A percentile compares a stretch with the other conserved stretches of the same genome.
Conservation (phyloP, 2,329 filamentous ascomycete genomes). For the Alternaria atra region DNA sequence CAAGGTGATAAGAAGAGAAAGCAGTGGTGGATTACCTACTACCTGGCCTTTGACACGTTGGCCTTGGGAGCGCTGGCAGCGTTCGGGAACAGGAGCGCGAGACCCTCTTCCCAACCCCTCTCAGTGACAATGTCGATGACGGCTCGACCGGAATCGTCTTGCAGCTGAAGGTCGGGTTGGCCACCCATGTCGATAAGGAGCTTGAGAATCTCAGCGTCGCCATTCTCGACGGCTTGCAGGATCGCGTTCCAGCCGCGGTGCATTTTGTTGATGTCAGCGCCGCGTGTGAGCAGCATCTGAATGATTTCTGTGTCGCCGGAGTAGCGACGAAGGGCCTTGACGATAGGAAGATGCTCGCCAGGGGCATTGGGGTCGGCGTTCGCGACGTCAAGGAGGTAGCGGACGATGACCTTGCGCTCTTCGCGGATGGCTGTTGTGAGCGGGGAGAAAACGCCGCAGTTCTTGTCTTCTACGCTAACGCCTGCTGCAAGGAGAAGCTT, state of each 20-base stretch:
- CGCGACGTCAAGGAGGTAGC: slow-evolving; percentile 68
- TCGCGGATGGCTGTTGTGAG: slow-evolving; percentile 74
- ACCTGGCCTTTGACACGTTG: slow-evolving; percentile 22
- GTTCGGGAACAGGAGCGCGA: slow-evolving; percentile 45
- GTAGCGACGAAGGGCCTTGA: slow-evolving; percentile 72
- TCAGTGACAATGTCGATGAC: slow-evolving; percentile 48
- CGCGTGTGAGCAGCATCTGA: slow-evolving; percentile 68
- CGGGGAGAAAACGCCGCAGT: slow-evolving; percentile 75
- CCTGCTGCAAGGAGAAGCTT: slow-evolving; percentile 71
- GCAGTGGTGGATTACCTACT: slow-evolving; percentile 36
- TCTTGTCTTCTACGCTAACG: slow-evolving; percentile 75
- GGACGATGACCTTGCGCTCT: slow-evolving; percentile 67
- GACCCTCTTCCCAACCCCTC: slow-evolving; percentile 49
- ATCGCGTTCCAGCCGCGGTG: slow-evolving; percentile 49
- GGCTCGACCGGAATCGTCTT: slow-evolving; percentile 40
- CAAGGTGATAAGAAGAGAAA: slow-evolving; percentile 1
- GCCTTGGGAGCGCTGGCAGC: slow-evolving; percentile 9
- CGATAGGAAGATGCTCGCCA: slow-evolving; percentile 74
- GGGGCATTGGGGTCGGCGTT: slow-evolving; percentile 72
- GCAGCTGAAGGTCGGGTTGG: slow-evolving; percentile 36
- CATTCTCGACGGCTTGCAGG: slow-evolving; percentile 49
- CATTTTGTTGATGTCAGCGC: slow-evolving; percentile 72
- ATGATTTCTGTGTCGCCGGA: slow-evolving; percentile 69
- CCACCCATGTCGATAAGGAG: slow-evolving; percentile 48
- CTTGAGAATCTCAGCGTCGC: slow-evolving; percentile 45